These are phyloP conservation scores for Aleurites moluccanus DNA, from an alignment of 441 rosid species.

Conservation along the genomic window DNA sequence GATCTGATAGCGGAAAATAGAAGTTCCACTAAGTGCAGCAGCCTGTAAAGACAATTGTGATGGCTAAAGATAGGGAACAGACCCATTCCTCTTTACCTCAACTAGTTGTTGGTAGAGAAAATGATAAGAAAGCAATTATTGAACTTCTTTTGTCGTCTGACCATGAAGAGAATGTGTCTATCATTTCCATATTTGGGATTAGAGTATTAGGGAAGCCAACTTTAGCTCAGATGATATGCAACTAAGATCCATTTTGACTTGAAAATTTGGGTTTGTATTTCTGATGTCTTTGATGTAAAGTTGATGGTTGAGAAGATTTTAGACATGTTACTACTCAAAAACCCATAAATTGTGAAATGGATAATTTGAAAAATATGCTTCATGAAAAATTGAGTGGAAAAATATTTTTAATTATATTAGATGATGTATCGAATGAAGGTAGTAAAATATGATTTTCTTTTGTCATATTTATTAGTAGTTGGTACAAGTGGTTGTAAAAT, in stretches of 20 bases:
- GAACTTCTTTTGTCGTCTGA: too few relatives aligned
- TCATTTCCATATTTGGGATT: too few relatives aligned
- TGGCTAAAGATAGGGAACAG: neutral
- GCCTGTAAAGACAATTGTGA: neutral
- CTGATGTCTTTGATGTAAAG: too few relatives aligned
- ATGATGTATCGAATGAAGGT: slow-evolving; percentile 21
- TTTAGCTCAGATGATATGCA: slow-evolving; percentile 16
- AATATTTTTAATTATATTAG: too few relatives aligned
- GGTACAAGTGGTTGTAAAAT: slow-evolving; percentile 27
- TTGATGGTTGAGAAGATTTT: neutral
- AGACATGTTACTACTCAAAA: neutral
- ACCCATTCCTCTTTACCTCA: slow-evolving; percentile 4
- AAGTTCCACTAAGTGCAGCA: neutral
- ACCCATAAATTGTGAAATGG: slow-evolving; percentile 6
- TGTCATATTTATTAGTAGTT: slow-evolving; percentile 2
- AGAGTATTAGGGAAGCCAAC: slow-evolving; percentile 26
- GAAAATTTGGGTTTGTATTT: neutral
- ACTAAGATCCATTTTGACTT: slow-evolving; percentile 4
- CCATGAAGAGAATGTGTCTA: too few relatives aligned
- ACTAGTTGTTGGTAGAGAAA: too few relatives aligned
- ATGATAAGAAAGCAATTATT: too few relatives aligned
- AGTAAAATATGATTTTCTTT: slow-evolving; percentile 4
- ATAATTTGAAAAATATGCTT: slow-evolving; percentile 3
- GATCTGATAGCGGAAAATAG: neutral
- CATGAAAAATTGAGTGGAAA: neutral